Percentiles rank a stretch among this genome's conserved stretches.
Conservation (phyloP, 2,329 filamentous ascomycete genomes). For the Pestalotiopsis sp. region DNA sequence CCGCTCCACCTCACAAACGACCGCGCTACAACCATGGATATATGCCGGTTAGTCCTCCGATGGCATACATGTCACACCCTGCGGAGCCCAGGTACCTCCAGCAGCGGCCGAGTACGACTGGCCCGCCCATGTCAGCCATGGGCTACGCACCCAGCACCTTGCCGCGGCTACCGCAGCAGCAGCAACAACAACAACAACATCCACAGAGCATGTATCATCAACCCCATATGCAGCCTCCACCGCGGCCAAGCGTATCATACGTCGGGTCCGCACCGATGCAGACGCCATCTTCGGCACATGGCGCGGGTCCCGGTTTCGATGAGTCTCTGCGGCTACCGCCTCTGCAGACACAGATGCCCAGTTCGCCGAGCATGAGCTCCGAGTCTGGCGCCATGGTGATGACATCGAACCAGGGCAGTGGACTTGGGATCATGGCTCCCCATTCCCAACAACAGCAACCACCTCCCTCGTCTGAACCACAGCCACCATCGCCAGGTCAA, state of each 20-base stretch:
- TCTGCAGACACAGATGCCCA: conserved; percentile 47
- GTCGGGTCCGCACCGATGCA: conserved; percentile 24
- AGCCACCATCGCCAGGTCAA: conserved; percentile 12
- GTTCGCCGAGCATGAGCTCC: conserved; percentile 24
- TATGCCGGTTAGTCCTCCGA: conserved; percentile 43
- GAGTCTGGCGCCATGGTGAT: conserved; percentile 19
- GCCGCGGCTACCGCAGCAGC: conserved; percentile 22
- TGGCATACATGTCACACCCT: conserved; percentile 28
- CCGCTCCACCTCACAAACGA: conserved; percentile 31
- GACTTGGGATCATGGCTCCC: conserved; percentile 22
- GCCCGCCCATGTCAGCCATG: conserved; percentile 26
- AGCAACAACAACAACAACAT: conserved; percentile 18
- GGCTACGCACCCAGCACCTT: conserved; percentile 31
- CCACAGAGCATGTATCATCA: conserved; percentile 15
- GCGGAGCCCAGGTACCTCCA: conserved; percentile 32
- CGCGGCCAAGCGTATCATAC: conserved; percentile 40
- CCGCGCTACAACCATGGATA: conserved; percentile 32
- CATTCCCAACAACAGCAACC: conserved; percentile 12
- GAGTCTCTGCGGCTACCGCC: conserved; percentile 58
- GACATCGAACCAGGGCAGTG: conserved; percentile 15
- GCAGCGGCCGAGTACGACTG: conserved; percentile 28
- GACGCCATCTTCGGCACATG: not conserved
- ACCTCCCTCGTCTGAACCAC: not conserved
- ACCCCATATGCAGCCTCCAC: conserved; percentile 41
- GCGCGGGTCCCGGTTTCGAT: conserved; percentile 43